These are phyloP conservation scores for Calycina marina DNA, from an alignment of 2,329 filamentous ascomycete genomes.

Conservation along the genomic window DNA sequence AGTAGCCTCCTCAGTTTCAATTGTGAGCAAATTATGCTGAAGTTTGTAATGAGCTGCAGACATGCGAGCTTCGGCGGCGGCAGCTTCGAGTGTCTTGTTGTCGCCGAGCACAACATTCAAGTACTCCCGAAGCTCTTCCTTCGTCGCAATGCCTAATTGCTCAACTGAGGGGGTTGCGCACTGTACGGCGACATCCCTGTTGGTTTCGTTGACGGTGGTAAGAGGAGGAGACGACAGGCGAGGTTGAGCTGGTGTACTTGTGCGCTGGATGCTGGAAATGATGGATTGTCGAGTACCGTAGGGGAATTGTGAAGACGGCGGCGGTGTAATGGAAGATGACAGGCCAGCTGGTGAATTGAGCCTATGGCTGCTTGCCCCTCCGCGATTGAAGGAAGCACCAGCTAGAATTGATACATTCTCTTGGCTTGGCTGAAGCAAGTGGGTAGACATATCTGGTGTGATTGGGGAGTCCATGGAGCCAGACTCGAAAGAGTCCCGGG, in stretches of 20 bases:
- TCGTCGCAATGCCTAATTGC: conserved; percentile 36
- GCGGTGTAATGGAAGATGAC: conserved; percentile 39
- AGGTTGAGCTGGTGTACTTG: conserved; percentile 10
- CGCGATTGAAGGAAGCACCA: too few species aligned
- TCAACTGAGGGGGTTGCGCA: conserved; percentile 22
- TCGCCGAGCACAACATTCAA: conserved; percentile 39
- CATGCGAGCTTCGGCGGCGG: conserved; percentile 55
- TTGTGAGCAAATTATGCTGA: conserved; percentile 69
- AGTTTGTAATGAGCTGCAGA: conserved; percentile 82
- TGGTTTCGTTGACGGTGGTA: conserved; percentile 14
- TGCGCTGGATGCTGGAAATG: conserved; percentile 4
- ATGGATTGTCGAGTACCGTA: conserved; percentile 17
- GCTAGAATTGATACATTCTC: too few species aligned
- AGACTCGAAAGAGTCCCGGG: conserved; percentile 14
- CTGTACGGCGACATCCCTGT: conserved; percentile 6
- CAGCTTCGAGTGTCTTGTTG: conserved; percentile 33
- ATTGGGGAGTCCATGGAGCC: conserved; percentile 12
- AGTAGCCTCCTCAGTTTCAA: conserved; percentile 72
- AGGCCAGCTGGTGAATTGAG: neutral
- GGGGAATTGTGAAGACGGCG: conserved; percentile 46
- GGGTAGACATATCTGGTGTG: conserved; percentile 13
- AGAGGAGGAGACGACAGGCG: conserved; percentile 19
- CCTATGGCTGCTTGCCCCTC: too few species aligned
- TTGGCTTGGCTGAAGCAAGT: conserved; percentile 9
- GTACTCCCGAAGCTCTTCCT: conserved; percentile 42